Conservation (phyloP, 805 yeast genomes). For the Saturnispora kantuleensis region DNA sequence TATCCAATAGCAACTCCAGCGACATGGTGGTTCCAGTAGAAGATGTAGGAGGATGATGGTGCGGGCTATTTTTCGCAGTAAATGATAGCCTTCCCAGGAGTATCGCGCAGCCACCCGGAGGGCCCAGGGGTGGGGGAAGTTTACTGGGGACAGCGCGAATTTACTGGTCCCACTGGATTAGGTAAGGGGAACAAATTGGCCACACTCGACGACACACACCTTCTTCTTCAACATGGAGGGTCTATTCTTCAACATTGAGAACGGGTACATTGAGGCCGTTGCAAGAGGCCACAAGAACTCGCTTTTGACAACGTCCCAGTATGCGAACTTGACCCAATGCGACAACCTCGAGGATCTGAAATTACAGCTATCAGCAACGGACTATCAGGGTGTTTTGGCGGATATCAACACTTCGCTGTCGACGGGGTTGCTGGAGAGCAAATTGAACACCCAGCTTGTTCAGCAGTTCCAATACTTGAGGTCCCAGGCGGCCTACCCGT, state of each 20-base stretch:
- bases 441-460: conserved; percentile 62
- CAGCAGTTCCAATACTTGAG: conserved; percentile 79
- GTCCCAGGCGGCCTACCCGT: conserved; percentile 71
- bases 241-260: conserved; percentile 75
- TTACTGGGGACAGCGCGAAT: too few relatives aligned
- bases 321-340: conserved; percentile 89
- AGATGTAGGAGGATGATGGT: too few relatives aligned
- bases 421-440: conserved; percentile 77
- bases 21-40: too few relatives aligned
- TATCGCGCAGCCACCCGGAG: too few relatives aligned
- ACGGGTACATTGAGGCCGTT: conserved; percentile 88
- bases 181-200: too few relatives aligned
- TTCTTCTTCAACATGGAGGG: conserved; percentile 63
- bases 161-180: too few relatives aligned
- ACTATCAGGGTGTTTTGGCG: conserved; percentile 83
- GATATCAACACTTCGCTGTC: conserved; percentile 76
- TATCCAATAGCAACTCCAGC: too few relatives aligned
- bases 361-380: conserved; percentile 89
- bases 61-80: too few relatives aligned
- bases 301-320: conserved; percentile 65
- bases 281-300: conserved; percentile 92
- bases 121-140: too few relatives aligned
- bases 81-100: too few relatives aligned
- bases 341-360: conserved; percentile 90
- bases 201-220: background rate